These are phyloP conservation scores for Theobroma cacao DNA, from an alignment of 345 rosid genomes.

Conservation along the genomic window DNA sequence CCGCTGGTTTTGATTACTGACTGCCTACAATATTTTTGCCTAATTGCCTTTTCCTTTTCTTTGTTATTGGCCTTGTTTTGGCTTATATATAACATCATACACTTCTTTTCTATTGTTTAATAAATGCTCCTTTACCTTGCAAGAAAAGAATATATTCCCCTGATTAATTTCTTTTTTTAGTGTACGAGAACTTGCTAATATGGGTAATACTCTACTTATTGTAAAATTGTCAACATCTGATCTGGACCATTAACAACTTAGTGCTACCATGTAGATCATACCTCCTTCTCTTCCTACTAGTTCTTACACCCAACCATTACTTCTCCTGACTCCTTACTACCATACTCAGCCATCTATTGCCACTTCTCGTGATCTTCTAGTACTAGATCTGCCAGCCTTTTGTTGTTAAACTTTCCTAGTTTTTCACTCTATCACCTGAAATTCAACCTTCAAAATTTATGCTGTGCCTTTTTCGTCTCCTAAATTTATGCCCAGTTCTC, in stretches of 20 bases:
- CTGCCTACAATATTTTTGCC: too few species aligned
- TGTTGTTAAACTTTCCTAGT: too few species aligned
- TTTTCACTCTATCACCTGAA: not conserved
- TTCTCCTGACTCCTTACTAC: too few species aligned
- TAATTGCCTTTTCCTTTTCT: too few species aligned
- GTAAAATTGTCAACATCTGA: not conserved
- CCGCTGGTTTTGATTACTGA: not conserved
- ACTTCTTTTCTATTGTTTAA: too few species aligned
- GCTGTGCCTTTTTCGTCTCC: not conserved
- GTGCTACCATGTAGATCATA: not conserved
- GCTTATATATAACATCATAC: too few species aligned
- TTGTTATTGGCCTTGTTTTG: too few species aligned
- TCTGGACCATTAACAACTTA: not conserved
- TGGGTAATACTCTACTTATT: too few species aligned
- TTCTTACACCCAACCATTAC: not conserved
- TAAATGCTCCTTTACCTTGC: not conserved
- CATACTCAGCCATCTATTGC: not conserved
- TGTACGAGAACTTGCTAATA: not conserved
- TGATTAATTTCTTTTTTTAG: not conserved
- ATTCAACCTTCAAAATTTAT: not conserved
- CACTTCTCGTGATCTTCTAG: not conserved
- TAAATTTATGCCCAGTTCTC: not conserved
- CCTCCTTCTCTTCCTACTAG: not conserved
- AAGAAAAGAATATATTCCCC: not conserved
- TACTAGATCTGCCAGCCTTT: not conserved